Percentiles rank a stretch among this genome's conserved stretches.
These are phyloP conservation scores for Rhodamnia argentea DNA, from an alignment of 345 rosid species.

Conservation along the genomic window DNA sequence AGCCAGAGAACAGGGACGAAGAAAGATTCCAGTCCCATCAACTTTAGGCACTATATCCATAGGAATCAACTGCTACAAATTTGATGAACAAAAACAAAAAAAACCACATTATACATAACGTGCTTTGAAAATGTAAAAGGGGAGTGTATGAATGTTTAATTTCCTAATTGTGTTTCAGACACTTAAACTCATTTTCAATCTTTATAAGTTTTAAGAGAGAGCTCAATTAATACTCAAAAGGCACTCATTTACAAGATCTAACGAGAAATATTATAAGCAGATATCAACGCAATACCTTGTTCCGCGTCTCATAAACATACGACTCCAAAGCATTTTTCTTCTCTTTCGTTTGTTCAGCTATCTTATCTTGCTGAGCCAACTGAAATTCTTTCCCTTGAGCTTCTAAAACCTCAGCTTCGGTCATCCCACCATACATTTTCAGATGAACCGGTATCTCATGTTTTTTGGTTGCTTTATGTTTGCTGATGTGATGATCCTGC, in stretches of 20 bases:
- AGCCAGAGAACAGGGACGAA: neutral
- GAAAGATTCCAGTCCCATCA: neutral
- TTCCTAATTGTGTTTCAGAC: neutral
- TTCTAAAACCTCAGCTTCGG: constrained; percentile 25
- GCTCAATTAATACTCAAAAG: neutral
- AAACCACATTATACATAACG: neutral
- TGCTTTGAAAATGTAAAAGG: neutral
- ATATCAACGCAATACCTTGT: constrained; percentile 24
- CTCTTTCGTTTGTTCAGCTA: constrained; percentile 43
- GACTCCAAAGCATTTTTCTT: constrained; percentile 52
- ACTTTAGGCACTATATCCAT: neutral
- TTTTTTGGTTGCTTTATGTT: constrained; percentile 20
- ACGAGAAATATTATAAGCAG: neutral
- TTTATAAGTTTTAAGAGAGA: neutral
- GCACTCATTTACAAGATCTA: neutral
- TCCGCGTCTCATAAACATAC: constrained; percentile 53
- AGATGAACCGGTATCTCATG: constrained; percentile 30
- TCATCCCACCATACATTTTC: constrained; percentile 34
- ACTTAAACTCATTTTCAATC: neutral
- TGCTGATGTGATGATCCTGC: constrained; percentile 24
- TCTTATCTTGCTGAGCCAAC: constrained; percentile 36
- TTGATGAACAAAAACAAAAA: neutral
- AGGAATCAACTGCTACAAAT: neutral
- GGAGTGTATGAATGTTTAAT: neutral
- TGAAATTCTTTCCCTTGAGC: constrained; percentile 37